A percentile compares a stretch with the other conserved stretches of the same genome.
These are phyloP conservation scores for Multifurca ochricompacta DNA, from an alignment of 768 basidiomycete genomes.

Conservation along the genomic window DNA sequence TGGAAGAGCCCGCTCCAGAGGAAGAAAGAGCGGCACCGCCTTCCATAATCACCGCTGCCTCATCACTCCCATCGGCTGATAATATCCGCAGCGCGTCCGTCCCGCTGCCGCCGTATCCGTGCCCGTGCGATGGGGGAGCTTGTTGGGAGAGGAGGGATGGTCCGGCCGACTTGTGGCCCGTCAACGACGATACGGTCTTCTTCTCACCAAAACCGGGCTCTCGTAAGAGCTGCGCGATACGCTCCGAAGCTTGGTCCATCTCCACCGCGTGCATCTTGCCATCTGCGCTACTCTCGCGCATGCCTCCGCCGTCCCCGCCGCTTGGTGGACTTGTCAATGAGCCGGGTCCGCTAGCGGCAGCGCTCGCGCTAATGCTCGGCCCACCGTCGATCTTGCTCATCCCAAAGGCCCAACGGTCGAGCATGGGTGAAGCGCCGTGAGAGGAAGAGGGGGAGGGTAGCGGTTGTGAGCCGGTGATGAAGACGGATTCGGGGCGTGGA, in stretches of 20 bases:
- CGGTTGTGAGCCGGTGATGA: constrained; percentile 91
- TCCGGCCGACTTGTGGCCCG: constrained; percentile 36
- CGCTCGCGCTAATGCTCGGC: constrained; percentile 19
- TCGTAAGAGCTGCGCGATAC: constrained; percentile 42
- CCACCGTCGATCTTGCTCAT: constrained; percentile 82
- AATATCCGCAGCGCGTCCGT: constrained; percentile 21
- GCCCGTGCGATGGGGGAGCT: too few relatives aligned
- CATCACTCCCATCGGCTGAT: constrained; percentile 25
- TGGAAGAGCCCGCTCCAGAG: constrained; percentile 21
- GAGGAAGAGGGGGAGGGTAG: constrained; percentile 79
- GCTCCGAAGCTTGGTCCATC: constrained; percentile 41
- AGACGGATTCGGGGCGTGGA: constrained; percentile 69
- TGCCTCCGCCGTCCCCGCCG: too few relatives aligned
- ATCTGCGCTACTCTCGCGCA: constrained; percentile 11
- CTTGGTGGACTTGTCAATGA: constrained; percentile 27
- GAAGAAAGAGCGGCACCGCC: constrained; percentile 14
- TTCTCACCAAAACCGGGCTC: constrained; percentile 35
- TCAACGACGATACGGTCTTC: constrained; percentile 29
- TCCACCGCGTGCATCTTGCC: constrained; percentile 27
- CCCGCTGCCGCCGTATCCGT: constrained; percentile 3
- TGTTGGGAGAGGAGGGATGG: constrained; percentile 73
- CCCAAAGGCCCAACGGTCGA: constrained; percentile 85
- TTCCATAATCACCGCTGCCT: constrained; percentile 22
- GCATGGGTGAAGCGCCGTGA: constrained; percentile 50
- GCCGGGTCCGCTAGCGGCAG: constrained; percentile 30